Evolutionary conservation across 306 rosid species (phyloP).

Genomic region (Pachyrhizus erosus): DNA sequence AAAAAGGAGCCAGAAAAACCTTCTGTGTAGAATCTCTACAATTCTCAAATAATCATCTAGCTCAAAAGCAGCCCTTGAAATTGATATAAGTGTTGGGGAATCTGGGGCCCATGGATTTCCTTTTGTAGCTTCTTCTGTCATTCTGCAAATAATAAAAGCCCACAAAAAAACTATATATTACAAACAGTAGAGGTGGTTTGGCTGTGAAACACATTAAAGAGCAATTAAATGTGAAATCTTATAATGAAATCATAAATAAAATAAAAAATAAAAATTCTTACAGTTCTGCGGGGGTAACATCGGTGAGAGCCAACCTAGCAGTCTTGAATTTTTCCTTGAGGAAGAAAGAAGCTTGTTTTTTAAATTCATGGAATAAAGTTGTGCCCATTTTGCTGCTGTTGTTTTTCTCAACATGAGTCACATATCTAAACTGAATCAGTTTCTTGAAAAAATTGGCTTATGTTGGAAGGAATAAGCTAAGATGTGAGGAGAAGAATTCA

Average conservation of each 20-base stretch:
- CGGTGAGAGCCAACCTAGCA: constrained; percentile 81
- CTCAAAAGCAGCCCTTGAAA: constrained; percentile 88
- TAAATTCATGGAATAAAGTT: constrained; percentile 65
- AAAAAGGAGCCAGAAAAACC: constrained; percentile 34
- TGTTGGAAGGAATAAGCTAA: background rate
- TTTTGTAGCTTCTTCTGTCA: constrained; percentile 77
- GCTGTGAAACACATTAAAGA: constrained; percentile 14
- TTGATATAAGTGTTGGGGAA: constrained; percentile 64
- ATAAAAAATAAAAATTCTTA: constrained; percentile 38
- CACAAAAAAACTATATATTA: background rate
- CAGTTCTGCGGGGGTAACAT: constrained; percentile 81
- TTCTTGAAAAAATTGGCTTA: background rate
- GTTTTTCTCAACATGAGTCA: constrained; percentile 44
- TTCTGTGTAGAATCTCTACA: constrained; percentile 48
- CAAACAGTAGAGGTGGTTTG: background rate
- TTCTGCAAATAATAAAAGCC: constrained; percentile 45
- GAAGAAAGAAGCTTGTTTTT: constrained; percentile 82
- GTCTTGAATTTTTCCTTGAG: constrained; percentile 76
- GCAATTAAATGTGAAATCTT: constrained; percentile 1
- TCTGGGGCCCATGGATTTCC: constrained; percentile 66
- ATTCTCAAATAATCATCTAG: constrained; percentile 70
- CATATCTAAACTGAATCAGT: constrained; percentile 36
- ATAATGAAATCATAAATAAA: background rate
- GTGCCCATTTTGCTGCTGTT: constrained; percentile 29
- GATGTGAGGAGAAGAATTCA: background rate